Evolutionary conservation across 768 basidiomycete species (phyloP).

Genomic region (Hericium rajendrae): DNA sequence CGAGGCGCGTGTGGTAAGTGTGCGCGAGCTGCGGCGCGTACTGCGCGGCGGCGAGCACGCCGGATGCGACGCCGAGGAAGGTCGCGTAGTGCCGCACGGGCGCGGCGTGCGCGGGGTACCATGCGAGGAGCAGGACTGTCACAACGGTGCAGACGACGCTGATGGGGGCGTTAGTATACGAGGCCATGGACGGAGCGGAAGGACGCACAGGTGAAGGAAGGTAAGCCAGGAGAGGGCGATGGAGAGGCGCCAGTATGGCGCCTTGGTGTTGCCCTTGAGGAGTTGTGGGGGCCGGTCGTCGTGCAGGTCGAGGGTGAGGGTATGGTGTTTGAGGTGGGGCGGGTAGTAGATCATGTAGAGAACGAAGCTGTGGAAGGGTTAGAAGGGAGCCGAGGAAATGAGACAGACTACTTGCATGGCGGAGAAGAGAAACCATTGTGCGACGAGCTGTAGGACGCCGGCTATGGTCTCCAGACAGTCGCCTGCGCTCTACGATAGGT

Average conservation of each 20-base stretch:
- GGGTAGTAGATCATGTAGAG: slow-evolving; percentile 94
- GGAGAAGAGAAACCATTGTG: slow-evolving; percentile 81
- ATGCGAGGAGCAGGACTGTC: slow-evolving; percentile 52
- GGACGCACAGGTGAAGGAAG: slow-evolving; percentile 62
- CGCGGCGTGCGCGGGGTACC: slow-evolving; percentile 24
- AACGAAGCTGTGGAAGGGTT: slow-evolving; percentile 49
- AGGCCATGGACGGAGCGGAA: neutral
- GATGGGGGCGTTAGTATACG: neutral
- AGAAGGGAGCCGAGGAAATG: neutral
- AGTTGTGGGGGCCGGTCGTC: slow-evolving; percentile 32
- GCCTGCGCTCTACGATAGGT: slow-evolving; percentile 41
- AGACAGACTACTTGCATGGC: slow-evolving; percentile 50
- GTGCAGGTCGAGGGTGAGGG: slow-evolving; percentile 31
- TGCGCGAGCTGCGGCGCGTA: slow-evolving; percentile 81
- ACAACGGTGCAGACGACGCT: slow-evolving; percentile 50
- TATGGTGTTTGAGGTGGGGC: slow-evolving; percentile 61
- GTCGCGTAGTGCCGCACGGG: slow-evolving; percentile 54
- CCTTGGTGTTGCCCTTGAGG: slow-evolving; percentile 42
- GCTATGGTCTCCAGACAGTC: slow-evolving; percentile 73
- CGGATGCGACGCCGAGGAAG: slow-evolving; percentile 77
- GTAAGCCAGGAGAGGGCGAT: slow-evolving; percentile 66
- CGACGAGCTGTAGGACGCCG: slow-evolving; percentile 70
- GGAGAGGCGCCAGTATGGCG: slow-evolving; percentile 70
- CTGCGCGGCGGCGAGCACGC: slow-evolving; percentile 70
- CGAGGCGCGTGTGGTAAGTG: slow-evolving; percentile 70